Evolutionary conservation across 2,329 filamentous ascomycete genomes (phyloP), one percentile per base, ranked within the genome.

Genomic region (Davidsoniella virescens): DNA sequence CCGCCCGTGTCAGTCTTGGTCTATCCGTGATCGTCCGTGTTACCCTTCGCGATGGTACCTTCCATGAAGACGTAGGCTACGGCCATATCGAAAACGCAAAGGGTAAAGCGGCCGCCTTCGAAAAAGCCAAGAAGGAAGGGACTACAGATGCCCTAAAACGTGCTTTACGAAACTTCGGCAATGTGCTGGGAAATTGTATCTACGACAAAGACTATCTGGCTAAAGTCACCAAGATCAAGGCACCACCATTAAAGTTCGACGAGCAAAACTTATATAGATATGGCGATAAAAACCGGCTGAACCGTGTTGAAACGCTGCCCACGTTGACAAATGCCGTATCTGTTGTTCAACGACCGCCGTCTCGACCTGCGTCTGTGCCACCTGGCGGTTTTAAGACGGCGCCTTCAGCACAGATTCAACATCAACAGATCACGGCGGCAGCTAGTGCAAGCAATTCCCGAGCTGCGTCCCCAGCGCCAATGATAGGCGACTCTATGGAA

Each of bases 111-210:
- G 83, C 85, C 47, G 92, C 90, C 0, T 98, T 96, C 60, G 92
- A 98, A 63, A 98, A 98, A 66, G 88, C 92, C 1, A 98, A 96
- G 70, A 98, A 98, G 64, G 88, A 96, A 68, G 93, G 87, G 6
- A 93, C 87, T 2, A 96, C 93, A 8, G 92, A 98, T 66, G 92
- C 80, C 1, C 63, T 98, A 61, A 98, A 98, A 66, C 76, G 92
- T 56, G 79, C 92, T 1, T 63, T 98, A 59, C 76, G 90, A 53
- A 95, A 80, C 55, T 98, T 98, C 65, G 92, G 92, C 53, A 96
- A 96, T 59, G 83, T 96, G 14, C 71, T 98, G 50, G 92, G 92
- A n/a, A 98, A 96, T 62, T 98, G 92, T 69, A 80, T 98, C 53
- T 96, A 98, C 65, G 92, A 98, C 67, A 94, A 95, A 65, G 81